These are phyloP conservation scores for Pichia sp. DNA, from an alignment of 1,139 yeast species.

Conservation along the genomic window DNA sequence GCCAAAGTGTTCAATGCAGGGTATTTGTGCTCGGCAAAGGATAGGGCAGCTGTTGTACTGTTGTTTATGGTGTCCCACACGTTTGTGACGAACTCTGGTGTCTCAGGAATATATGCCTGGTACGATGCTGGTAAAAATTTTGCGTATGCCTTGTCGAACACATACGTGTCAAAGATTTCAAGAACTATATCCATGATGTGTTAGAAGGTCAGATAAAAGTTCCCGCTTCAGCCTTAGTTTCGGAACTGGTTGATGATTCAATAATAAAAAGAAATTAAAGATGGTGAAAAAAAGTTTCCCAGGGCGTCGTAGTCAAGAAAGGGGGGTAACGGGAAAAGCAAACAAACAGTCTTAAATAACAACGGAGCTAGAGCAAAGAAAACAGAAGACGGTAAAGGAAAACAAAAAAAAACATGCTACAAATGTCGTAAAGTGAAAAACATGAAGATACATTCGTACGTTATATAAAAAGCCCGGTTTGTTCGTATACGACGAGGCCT, in stretches of 20 bases:
- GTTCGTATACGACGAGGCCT: not conserved
- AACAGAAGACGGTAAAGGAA: not conserved
- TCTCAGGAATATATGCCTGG: slow-evolving; percentile 36
- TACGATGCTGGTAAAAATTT: slow-evolving; percentile 47
- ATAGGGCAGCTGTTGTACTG: slow-evolving; percentile 25
- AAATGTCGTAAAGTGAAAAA: not conserved
- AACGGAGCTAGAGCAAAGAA: not conserved
- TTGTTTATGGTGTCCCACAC: slow-evolving; percentile 27
- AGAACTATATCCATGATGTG: slow-evolving; percentile 78
- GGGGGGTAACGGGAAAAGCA: not conserved
- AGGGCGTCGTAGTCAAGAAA: no score
- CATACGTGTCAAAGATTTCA: slow-evolving; percentile 67
- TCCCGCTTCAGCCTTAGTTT: not conserved
- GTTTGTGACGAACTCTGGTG: slow-evolving; percentile 30
- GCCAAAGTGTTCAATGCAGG: slow-evolving; percentile 21
- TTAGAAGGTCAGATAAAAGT: not conserved
- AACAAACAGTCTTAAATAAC: not conserved
- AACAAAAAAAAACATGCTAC: slow-evolving; percentile 2
- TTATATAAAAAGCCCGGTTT: not conserved
- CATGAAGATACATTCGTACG: not conserved
- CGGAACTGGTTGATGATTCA: not conserved
- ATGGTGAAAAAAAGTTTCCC: not conserved
- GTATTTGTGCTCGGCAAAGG: slow-evolving; percentile 20
- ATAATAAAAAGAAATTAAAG: not conserved
- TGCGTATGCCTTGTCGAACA: slow-evolving; percentile 73